A percentile compares a stretch with the other conserved stretches of the same genome.
Conservation (phyloP, 1,284 basidiomycete genomes). For the Marasmius sp. region DNA sequence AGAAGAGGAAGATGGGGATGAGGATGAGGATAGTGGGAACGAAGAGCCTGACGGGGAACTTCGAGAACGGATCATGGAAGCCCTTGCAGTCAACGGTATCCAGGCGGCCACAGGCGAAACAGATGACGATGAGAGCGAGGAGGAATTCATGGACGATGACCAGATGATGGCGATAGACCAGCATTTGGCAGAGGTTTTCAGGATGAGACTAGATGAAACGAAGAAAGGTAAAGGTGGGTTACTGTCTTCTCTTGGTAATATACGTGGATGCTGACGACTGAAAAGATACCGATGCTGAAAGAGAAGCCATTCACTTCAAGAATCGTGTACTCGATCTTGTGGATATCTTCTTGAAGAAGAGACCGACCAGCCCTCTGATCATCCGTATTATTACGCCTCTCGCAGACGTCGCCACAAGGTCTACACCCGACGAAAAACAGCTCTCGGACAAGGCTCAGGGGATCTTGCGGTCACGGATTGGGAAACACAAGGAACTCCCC, state of each 20-base stretch:
- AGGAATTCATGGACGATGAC: conserved; percentile 89
- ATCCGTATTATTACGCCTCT: conserved; percentile 76
- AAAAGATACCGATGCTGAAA: conserved; percentile 63
- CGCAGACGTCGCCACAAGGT: conserved; percentile 67
- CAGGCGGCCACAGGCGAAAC: conserved; percentile 45
- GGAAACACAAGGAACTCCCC: conserved; percentile 74
- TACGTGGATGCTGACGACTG: conserved; percentile 7
- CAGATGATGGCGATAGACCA: conserved; percentile 98
- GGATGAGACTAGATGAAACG: conserved; percentile 60
- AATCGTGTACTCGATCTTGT: conserved; percentile 92
- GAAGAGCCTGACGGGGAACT: conserved; percentile 67
- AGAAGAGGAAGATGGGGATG: conserved; percentile 30
- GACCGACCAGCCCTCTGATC: conserved; percentile 66
- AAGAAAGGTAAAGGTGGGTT: conserved; percentile 62
- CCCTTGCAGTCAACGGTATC: conserved; percentile 73
- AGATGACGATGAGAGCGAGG: conserved; percentile 38
- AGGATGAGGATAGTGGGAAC: conserved; percentile 43
- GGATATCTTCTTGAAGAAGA: conserved; percentile 79
- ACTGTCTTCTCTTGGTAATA: neutral
- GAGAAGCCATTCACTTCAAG: conserved; percentile 92
- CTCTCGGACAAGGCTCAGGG: conserved; percentile 83
- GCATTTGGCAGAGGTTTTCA: conserved; percentile 90
- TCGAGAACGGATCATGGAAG: conserved; percentile 75
- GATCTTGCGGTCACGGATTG: conserved; percentile 74
- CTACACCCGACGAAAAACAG: conserved; percentile 78